A percentile compares a stretch with the other conserved stretches of the same genome.
Conservation (phyloP, 768 basidiomycete species). For the Boletus reticuloceps region DNA sequence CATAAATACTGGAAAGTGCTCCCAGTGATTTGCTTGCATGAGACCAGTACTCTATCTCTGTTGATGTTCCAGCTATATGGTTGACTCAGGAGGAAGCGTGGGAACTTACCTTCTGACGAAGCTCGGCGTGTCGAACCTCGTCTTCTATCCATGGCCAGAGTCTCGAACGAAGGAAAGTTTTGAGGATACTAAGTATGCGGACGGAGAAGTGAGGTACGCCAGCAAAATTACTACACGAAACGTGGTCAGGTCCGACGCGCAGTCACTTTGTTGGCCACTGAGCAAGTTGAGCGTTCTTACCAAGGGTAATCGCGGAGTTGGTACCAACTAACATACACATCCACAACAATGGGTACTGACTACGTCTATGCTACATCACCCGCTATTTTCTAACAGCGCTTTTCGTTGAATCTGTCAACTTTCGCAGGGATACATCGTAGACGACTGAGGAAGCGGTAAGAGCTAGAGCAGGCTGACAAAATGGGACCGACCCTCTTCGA, state of each 20-base stretch:
- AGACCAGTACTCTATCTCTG: slow-evolving; percentile 78
- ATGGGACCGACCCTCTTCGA: slow-evolving; percentile 68
- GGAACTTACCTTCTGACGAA: slow-evolving; percentile 68
- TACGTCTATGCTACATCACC: background rate
- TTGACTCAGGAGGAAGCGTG: slow-evolving; percentile 16
- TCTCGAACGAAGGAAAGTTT: background rate
- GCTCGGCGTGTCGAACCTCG: slow-evolving; percentile 63
- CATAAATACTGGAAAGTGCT: slow-evolving; percentile 52
- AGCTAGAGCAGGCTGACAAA: background rate
- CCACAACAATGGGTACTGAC: background rate
- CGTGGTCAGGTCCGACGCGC: background rate
- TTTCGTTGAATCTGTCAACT: slow-evolving; percentile 41
- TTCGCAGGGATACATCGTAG: slow-evolving; percentile 80
- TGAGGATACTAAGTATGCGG: background rate
- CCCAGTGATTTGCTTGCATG: slow-evolving; percentile 61
- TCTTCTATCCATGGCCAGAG: slow-evolving; percentile 59
- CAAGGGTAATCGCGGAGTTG: slow-evolving; percentile 23
- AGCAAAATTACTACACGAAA: slow-evolving; percentile 8
- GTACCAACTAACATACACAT: too few species aligned
- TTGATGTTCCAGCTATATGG: slow-evolving; percentile 5
- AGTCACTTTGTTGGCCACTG: slow-evolving; percentile 6
- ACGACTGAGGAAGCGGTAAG: slow-evolving; percentile 51
- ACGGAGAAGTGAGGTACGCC: background rate
- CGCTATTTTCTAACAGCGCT: background rate
- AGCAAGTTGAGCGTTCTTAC: slow-evolving; percentile 5